Evolutionary conservation across 2,329 filamentous ascomycete species (phyloP), one percentile per base, ranked within the genome.

Genomic region (Botrytis elliptica): DNA sequence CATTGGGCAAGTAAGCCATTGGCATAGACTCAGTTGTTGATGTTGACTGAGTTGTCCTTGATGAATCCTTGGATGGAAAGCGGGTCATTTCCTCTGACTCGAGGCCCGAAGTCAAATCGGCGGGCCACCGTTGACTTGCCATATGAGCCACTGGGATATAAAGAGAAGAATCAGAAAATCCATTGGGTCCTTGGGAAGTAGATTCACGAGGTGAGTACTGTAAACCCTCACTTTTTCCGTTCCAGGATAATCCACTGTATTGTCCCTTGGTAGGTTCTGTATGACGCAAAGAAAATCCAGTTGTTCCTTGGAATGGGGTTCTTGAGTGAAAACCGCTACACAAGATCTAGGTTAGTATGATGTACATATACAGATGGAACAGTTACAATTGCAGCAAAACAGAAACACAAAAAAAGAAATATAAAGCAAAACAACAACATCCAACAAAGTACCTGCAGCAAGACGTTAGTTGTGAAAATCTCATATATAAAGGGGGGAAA

Each of bases 251-350:
- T 79, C 76, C 79, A 77, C 77, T 81, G 76, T 78, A 75, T 75
- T 80, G 76, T 71, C 79, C 79, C 76, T 79, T 77, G 74, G 59
- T 73, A 78, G 79, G 78, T 80, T 78, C 80, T 80, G 80, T 81
- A 74, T 79, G 77, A 78, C 70, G 75, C 59, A 79, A 80, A 79
- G 80, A 79, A 81, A 80, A 77, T 75, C 75, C 77, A 67, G 79
- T 60, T 40, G 77, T 73, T 78, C 77, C 78, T 75, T 76, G 75
- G 73, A 77, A 78, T 72, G 71, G 71, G 59, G 77, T 70, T 76
- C 74, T 76, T 74, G 75, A 78, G 70, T 73, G 76, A 71, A 77
- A 78, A 71, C 74, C 75, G 79, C 79, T 81, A 78, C 75, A 80
- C 75, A 62, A 72, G 60, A 78, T 78, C 73, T 75, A 71, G 78